These are phyloP conservation scores for Zoysia pacifica DNA, from an alignment of 176 grass and related monocot species.

Conservation along the genomic window DNA sequence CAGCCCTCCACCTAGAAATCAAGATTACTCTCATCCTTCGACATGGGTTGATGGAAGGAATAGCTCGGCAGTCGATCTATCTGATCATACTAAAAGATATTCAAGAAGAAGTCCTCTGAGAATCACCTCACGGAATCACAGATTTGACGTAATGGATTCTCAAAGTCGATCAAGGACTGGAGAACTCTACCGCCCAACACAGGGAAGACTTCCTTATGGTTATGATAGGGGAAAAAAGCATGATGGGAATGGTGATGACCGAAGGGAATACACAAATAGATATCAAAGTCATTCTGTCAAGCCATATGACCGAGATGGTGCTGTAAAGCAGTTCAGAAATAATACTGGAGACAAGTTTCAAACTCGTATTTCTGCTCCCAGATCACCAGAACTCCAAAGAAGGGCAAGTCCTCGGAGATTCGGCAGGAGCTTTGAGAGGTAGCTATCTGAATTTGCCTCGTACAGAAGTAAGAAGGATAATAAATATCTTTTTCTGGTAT, in stretches of 20 bases:
- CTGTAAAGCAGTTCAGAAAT: constrained; percentile 48
- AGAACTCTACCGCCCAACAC: constrained; percentile 51
- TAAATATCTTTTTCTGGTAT: constrained; percentile 45
- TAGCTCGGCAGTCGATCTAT: constrained; percentile 49
- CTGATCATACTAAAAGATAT: constrained; percentile 54
- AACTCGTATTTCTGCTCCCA: constrained; percentile 45
- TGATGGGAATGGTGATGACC: constrained; percentile 46
- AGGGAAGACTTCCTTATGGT: constrained; percentile 52
- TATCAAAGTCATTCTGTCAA: constrained; percentile 56
- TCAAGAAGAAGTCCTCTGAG: constrained; percentile 55
- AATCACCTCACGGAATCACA: constrained; percentile 43
- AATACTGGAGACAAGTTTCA: constrained; percentile 54
- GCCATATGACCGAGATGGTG: constrained; percentile 50
- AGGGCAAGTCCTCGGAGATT: constrained; percentile 56
- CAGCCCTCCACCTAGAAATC: constrained; percentile 50
- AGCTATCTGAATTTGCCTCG: constrained; percentile 43
- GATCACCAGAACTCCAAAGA: constrained; percentile 53
- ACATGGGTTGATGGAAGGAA: constrained; percentile 83
- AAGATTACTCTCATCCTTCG: constrained; percentile 50
- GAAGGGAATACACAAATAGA: constrained; percentile 46
- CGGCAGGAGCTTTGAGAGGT: constrained; percentile 45
- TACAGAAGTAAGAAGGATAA: constrained; percentile 46
- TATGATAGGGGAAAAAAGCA: constrained; percentile 58
- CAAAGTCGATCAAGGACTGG: constrained; percentile 53
- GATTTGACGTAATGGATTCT: constrained; percentile 51